Evolutionary conservation across 805 yeast species (phyloP), one percentile per base, ranked within the genome.

Genomic region (Yamadazyma nakazawae): DNA sequence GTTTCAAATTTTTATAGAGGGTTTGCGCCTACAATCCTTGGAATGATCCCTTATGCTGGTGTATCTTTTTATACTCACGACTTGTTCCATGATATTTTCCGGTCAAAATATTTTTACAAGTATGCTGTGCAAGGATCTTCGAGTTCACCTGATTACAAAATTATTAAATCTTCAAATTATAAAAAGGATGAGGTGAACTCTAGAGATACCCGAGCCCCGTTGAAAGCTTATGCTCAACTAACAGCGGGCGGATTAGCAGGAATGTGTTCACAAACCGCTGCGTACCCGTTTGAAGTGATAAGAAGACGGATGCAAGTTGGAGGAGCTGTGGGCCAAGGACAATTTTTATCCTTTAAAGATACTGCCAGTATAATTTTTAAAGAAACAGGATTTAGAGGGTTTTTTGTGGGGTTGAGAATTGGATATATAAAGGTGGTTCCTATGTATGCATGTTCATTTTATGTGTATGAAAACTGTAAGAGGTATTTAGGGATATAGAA

Each of bases 11-110:
- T 91, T 64, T 94, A 92, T 67, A 76, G 97, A 48, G 99, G 99
- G 2, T 94, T 92, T 65, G 79, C 86, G 7, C 96, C 99, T 16
- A 94, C 99, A 0, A 83, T 94, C 38, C 58, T 91, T 35, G 99
- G 99, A 10, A 91, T 94, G 96, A 75, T 94, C 18, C 99, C 99
- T 1, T 94, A 94, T 62, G 99, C 99, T 1, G 99, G 99, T 10
- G 97, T 92, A 3, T 88, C 97, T 3, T 94, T 94, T 60, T 87
- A 90, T 68, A 87, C 96, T 3, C 98, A 94, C 66, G 99, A 94
- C 68, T 63, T 82, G 47, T 74, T 91, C 48, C 98, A 92, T 66
- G 99, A 94, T 66, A 58, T 91, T 1, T 80, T 94, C 60, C 74
- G 96, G 51, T 73, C 85, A n/a, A 72, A 74, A 11, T 45, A 59